Evolutionary conservation across 2,329 filamentous ascomycete genomes (phyloP).

Genomic region (Macroventuria anomochaeta): DNA sequence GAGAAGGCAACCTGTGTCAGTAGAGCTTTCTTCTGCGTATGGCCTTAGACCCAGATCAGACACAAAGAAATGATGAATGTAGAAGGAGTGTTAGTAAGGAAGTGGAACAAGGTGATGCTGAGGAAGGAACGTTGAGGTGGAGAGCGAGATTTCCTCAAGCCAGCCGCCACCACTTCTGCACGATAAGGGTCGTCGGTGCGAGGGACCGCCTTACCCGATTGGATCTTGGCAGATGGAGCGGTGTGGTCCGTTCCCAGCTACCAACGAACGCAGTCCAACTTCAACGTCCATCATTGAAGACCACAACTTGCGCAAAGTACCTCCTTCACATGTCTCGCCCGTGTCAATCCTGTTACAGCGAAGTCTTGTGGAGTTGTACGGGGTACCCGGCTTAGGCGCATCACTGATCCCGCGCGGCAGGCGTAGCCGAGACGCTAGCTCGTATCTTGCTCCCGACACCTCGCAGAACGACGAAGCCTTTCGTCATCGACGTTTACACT

Average conservation of each 20-base stretch:
- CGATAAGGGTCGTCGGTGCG: slow-evolving; percentile 8
- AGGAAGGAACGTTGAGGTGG: slow-evolving; percentile 7
- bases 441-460: too few species aligned
- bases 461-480: not conserved
- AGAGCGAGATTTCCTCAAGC: not conserved
- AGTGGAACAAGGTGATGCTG: slow-evolving; percentile 3
- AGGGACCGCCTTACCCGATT: slow-evolving; percentile 4
- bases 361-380: slow-evolving; percentile 9
- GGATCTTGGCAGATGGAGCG: slow-evolving; percentile 6
- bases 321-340: not conserved
- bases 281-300: not conserved
- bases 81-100: not conserved
- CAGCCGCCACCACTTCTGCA: slow-evolving; percentile 11
- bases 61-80: slow-evolving; percentile 10
- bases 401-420: not conserved
- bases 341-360: slow-evolving; percentile 5
- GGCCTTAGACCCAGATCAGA: slow-evolving; percentile 18
- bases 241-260: not conserved
- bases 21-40: slow-evolving; percentile 33
- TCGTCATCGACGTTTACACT: not conserved
- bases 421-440: slow-evolving; percentile 7
- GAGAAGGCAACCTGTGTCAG: slow-evolving; percentile 11
- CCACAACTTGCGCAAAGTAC: not conserved
- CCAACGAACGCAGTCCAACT: not conserved
- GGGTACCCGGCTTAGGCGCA: slow-evolving; percentile 4